Evolutionary conservation across 495 filamentous ascomycete genomes (phyloP).

Genomic region (Annulohypoxylon nitens): DNA sequence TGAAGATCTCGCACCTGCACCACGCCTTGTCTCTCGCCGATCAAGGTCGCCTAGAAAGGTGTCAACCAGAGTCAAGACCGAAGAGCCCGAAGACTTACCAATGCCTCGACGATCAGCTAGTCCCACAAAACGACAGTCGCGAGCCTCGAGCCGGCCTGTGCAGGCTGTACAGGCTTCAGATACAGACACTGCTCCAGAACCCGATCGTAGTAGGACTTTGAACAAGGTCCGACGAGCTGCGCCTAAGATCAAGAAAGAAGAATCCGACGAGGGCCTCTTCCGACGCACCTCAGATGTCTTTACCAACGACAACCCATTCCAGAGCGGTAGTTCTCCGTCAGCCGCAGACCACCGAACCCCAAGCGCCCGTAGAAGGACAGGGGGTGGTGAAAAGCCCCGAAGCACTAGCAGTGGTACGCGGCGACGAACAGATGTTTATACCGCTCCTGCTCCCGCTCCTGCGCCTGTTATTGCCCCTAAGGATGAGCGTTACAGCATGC

Average conservation of each 20-base stretch:
- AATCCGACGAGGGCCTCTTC: slow-evolving; percentile 59
- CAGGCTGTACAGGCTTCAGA: slow-evolving; percentile 59
- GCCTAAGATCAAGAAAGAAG: slow-evolving; percentile 62
- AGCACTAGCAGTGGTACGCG: slow-evolving; percentile 52
- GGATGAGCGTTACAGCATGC: slow-evolving; percentile 45
- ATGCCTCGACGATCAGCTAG: slow-evolving; percentile 56
- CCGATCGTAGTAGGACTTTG: slow-evolving; percentile 48
- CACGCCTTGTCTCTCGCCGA: slow-evolving; percentile 56
- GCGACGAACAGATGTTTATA: slow-evolving; percentile 53
- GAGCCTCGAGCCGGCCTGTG: slow-evolving; percentile 61
- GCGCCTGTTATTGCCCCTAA: slow-evolving; percentile 10
- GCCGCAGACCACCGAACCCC: slow-evolving; percentile 57
- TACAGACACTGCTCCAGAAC: slow-evolving; percentile 65
- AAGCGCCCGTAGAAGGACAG: slow-evolving; percentile 56
- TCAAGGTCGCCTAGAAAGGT: slow-evolving; percentile 64
- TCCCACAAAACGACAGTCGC: slow-evolving; percentile 65
- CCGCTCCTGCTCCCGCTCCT: slow-evolving; percentile 5
- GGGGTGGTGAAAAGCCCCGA: slow-evolving; percentile 45
- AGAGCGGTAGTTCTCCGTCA: slow-evolving; percentile 74
- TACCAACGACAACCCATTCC: slow-evolving; percentile 92
- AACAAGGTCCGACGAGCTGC: slow-evolving; percentile 43
- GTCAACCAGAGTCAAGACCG: slow-evolving; percentile 60
- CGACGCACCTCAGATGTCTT: slow-evolving; percentile 70
- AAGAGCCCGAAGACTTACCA: slow-evolving; percentile 59
- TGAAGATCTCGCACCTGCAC: slow-evolving; percentile 54